Base-by-base conservation (phyloP, 2,329 filamentous ascomycete species). In the Aspergillus ruber region DNA sequence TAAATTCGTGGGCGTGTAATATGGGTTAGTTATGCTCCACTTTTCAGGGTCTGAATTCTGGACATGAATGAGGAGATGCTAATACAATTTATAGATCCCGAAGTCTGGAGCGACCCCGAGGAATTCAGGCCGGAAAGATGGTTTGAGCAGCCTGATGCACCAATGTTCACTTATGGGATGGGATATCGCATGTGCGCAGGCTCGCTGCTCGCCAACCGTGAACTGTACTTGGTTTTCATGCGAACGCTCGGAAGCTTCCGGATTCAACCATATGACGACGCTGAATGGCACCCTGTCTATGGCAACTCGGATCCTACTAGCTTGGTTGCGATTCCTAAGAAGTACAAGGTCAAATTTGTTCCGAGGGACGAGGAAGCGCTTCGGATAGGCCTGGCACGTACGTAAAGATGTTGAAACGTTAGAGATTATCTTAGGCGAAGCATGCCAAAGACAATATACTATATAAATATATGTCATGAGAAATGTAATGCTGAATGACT, bases 131-230 rank as follows among this genome's bases (percentile, higher is more conserved):
- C 79, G 0, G 80, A 84, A 58, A 73, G 82, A 21, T 85, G 81
- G 81, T 64, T 82, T 9, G 78, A 83, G 59, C 74, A 81, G 42
- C 80, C 81, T 0, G 80, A 85, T 23, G 80, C 80, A 3, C 81
- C 81, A 1, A 63, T 84, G 10, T 84, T 84, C 61, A 83, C 81
- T 0, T 85, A 84, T 49, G 82, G 82, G 0, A 69, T 85, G 8
- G 82, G 82, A 1, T 84, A 84, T 53, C 76, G 82, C 35, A 85
- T 85, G 82, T 85, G 83, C 51, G 81, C 82, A 0, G 82, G 81
- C 33, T 81, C 75, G 1, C 58, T 82, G 35, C 70, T 85, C 2
- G 81, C 82, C 9, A 84, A 85, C 56, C 72, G 82, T 2, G 82
- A 85, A 59, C 69, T 85, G 15, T 85, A 86, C 50, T 70, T 84